A percentile compares a stretch with the other conserved stretches of the same genome.
Conservation (phyloP, 306 rosid genomes). For the Trichosanthes cucumerina region DNA sequence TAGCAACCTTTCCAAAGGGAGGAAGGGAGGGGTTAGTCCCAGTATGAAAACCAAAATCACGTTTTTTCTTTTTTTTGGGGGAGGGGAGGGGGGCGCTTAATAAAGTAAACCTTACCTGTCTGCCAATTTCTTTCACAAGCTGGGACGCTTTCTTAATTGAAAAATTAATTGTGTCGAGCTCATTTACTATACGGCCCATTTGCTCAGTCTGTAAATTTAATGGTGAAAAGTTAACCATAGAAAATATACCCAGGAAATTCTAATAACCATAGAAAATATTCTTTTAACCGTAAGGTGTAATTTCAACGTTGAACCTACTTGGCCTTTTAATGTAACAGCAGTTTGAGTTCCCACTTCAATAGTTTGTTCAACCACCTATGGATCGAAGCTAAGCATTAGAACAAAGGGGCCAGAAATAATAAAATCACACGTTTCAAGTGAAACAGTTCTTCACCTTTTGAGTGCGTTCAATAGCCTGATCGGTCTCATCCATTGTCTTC, state of each 20-base stretch:
- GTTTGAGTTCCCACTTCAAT: conserved; percentile 95
- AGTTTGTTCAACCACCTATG: conserved; percentile 85
- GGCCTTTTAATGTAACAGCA: conserved; percentile 84
- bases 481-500: conserved; percentile 93
- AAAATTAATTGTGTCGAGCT: conserved; percentile 94
- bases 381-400: conserved; percentile 18
- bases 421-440: neutral
- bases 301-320: conserved; percentile 44
- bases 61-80: neutral
- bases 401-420: conserved; percentile 9
- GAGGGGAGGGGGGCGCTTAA: neutral
- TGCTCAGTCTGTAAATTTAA: conserved; percentile 71
- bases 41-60: neutral
- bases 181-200: conserved; percentile 97
- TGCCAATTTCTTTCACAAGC: conserved; percentile 97
- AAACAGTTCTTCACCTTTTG: conserved; percentile 45
- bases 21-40: conserved; percentile 6
- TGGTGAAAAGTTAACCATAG: conserved; percentile 4
- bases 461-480: conserved; percentile 83
- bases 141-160: conserved; percentile 97
- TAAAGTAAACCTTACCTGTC: conserved; percentile 54
- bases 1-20: conserved; percentile 62
- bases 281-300: conserved; percentile 3
- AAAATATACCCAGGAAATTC: neutral
- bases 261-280: neutral